Percentiles rank a stretch among this genome's conserved stretches.
These are phyloP conservation scores for Musa schizocarpa DNA, from an alignment of 176 grass and related monocot genomes.

Conservation along the genomic window DNA sequence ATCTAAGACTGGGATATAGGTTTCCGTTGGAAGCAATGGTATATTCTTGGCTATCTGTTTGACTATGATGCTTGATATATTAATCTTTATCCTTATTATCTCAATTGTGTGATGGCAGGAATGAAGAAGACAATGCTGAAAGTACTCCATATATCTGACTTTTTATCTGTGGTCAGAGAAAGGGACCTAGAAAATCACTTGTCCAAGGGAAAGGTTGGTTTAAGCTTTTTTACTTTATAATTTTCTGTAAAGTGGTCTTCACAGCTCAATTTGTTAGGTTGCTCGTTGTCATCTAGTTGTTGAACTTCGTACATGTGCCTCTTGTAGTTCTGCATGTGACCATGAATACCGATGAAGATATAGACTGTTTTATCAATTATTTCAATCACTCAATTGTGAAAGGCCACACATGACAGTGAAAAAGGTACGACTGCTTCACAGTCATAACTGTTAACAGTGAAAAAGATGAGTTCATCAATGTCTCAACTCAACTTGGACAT, in stretches of 20 bases:
- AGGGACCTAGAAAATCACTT: constrained; percentile 54
- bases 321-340: constrained; percentile 76
- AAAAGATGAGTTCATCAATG: not conserved
- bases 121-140: constrained; percentile 36
- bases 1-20: no score
- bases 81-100: not conserved
- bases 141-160: constrained; percentile 63
- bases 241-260: no score
- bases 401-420: constrained; percentile 73
- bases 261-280: constrained; percentile 25
- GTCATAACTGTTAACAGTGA: not conserved
- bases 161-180: constrained; percentile 52
- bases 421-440: constrained; percentile 37
- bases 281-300: constrained; percentile 40
- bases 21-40: no score
- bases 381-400: constrained; percentile 57
- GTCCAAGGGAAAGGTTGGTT: constrained; percentile 51
- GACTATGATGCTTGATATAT: not conserved
- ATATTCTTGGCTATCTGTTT: not conserved
- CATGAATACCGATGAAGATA: constrained; percentile 57
- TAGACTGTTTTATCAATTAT: constrained; percentile 49
- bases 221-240: no score
- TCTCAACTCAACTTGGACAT: not conserved
- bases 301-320: constrained; percentile 71
- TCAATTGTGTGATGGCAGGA: constrained; percentile 12